A percentile compares a stretch with the other conserved stretches of the same genome.
Conservation (phyloP, 1,139 yeast species). For the Nakaseomyces bracarensis region DNA sequence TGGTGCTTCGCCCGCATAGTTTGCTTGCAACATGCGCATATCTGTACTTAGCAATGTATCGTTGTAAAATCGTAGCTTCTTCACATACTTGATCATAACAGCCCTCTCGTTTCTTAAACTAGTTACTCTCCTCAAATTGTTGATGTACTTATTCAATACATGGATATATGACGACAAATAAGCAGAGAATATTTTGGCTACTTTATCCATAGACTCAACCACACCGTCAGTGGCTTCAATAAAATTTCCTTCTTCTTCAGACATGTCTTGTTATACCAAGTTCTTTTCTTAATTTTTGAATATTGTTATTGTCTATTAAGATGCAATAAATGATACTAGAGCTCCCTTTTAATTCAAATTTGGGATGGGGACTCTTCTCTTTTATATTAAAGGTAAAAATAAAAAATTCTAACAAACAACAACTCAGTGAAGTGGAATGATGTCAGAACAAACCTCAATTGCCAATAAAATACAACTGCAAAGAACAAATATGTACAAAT, state of each 20-base stretch:
- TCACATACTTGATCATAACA: conserved; percentile 30
- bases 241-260: conserved; percentile 5
- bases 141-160: conserved; percentile 28
- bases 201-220: conserved; percentile 9
- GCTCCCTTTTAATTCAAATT: too few species aligned
- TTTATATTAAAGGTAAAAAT: too few species aligned
- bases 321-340: too few species aligned
- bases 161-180: conserved; percentile 28
- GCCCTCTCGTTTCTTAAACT: conserved; percentile 30
- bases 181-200: conserved; percentile 17
- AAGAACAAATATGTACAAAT: too few species aligned
- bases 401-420: too few species aligned
- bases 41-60: conserved; percentile 19
- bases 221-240: conserved; percentile 12
- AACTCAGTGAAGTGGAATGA: too few species aligned
- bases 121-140: conserved; percentile 26
- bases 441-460: too few species aligned
- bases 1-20: neutral
- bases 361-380: too few species aligned
- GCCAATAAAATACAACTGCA: too few species aligned
- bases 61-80: conserved; percentile 30
- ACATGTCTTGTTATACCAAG: too few species aligned
- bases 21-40: conserved; percentile 9
- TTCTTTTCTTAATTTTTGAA: too few species aligned
- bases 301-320: too few species aligned